Evolutionary conservation across 495 filamentous ascomycete genomes (phyloP), one percentile per base, ranked within the genome.

Genomic region (Oleoguttula mirabilis): DNA sequence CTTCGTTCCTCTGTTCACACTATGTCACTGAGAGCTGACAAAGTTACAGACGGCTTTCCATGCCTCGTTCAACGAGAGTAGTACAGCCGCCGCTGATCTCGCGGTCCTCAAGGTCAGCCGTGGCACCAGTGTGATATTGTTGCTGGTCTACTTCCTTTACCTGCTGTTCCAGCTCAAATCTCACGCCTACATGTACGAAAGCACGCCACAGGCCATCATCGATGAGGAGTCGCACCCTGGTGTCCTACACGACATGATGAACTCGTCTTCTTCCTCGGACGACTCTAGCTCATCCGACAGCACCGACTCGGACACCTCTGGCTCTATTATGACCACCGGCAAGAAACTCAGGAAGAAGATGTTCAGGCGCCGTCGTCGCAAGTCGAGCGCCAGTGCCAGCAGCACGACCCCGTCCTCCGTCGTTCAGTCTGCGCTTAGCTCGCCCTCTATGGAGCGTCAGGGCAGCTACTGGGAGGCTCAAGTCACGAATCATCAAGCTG

Each of bases 91-190:
- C 4, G 87, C 87, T 10, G 79, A 88, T 52, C 56, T 46, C 10
- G 65, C 76, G 36, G 84, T 84, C 0, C 64, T 92, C 33, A 77
- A 85, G 60, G 80, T 94, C 38, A 92, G 84, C 60, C 80, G 84
- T 45, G 87, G 87, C 21, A 90, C 84, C 2, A 93, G 86, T 62
- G 77, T 93, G n/a, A 78, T 93, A 24, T 69, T 94, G 0, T 68
- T 94, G 2, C 51, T 93, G 25, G 77, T 94, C 8, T 94, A 94
- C 58, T 64, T 82, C 25, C 61, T 93, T 15, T 94, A 93, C 53
- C 75, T 94, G 36, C 45, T 90, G 20, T 94, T 94, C 59, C 87
- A 94, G 66, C 70, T 94, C 32, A 88, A 87, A 64, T 87, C 86
- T 2, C 87, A 94, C 54, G 71, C 83, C 2, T 92, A 93, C 60